Evolutionary conservation across 2,329 filamentous ascomycete species (phyloP), one percentile per base, ranked within the genome.

Genomic region (Coniella vitis): DNA sequence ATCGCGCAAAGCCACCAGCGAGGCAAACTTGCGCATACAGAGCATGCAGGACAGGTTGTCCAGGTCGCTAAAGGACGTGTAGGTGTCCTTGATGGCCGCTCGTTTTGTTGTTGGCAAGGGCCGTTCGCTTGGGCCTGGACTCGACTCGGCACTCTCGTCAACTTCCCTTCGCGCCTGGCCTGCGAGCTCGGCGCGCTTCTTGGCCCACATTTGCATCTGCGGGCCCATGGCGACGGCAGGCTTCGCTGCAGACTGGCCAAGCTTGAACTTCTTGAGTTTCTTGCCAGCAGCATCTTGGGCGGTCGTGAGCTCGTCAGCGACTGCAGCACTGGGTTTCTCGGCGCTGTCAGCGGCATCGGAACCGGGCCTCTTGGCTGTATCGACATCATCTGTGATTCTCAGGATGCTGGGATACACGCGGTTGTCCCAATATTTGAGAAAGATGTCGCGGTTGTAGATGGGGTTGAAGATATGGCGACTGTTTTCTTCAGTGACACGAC

Each of bases 371-470:
- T 42, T 50, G 8, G 54, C 43, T 17, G 70, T 66, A 0, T 73
- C 67, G 13, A 75, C 70, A 16, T 74, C 69, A 3, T 70, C 63
- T n/a, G 79, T 76, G 4, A 87, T 71, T 2, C 78, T 65, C 34
- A 80, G 69, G 56, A 86, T 79, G 38, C 75, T 86, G 1, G 81
- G 83, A 58, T 87, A 91, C 2, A 82, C 83, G 20, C 82, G 78
- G 45, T 82, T 75, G 58, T 90, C 86, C 77, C 87, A 88, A 63
- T 91, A 91, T 59, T 82, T 82, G 37, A 90, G 74, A 52, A 81
- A 80, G 49, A 87, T 66, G 0, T 75, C 70, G 1, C 82, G 74
- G 57, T 90, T 90, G 55, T 79, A 81, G 2, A 87, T 71, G 2
- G 86, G 84, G 29, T 75, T 74, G 59, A 91, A 90, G 0, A 83